Base-by-base conservation (phyloP, 768 basidiomycete species). In the Boletus fagicola region DNA sequence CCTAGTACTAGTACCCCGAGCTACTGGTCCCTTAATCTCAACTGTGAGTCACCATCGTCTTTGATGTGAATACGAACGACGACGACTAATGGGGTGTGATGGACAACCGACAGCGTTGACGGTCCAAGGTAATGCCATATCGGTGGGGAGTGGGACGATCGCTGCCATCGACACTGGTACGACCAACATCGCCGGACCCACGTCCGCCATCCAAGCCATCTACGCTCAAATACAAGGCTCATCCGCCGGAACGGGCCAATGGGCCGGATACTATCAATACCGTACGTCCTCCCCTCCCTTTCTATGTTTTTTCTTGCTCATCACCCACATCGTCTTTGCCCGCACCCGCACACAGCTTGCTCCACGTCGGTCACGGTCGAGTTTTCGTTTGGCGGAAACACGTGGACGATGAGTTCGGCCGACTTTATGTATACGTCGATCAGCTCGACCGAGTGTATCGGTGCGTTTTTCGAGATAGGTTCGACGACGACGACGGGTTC, bases 141-240 rank as follows among this genome's bases (percentile, higher is more conserved):
- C 68, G 0, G 10, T 74, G 20, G 31, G 51, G 6, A 56, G 51
- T 0, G 66, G 70, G 8, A 30, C 59, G n/a, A 57, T 65, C 40
- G 78, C 76, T 20, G 83, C 81, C 28, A 84, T 86, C 55, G 84
- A 86, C 56, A 84, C 83, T 3, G 84, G 83, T 30, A 86, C 84
- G 2, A 86, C 85, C 26, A 74, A 85, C 56, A 78, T 86, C 40
- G 83, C 76, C 11, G 85, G 78, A 0, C 84, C 84, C 0, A 16
- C 72, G 4, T 57, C 56, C 12, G 66, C 71, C n/a, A 73, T 82
- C 18, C 28, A 62, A 35, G 66, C 68, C 11, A 73, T 86, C 57
- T 85, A 78, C 58, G 69, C 72, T 12, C 72, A 77, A 52, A 79
- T 86, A 58, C 70, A 76, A n/a, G 72, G 72, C 20, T 72, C 81